Conservation (phyloP, 2,329 filamentous ascomycete species). For the Atkinsonella hypoxylon region DNA sequence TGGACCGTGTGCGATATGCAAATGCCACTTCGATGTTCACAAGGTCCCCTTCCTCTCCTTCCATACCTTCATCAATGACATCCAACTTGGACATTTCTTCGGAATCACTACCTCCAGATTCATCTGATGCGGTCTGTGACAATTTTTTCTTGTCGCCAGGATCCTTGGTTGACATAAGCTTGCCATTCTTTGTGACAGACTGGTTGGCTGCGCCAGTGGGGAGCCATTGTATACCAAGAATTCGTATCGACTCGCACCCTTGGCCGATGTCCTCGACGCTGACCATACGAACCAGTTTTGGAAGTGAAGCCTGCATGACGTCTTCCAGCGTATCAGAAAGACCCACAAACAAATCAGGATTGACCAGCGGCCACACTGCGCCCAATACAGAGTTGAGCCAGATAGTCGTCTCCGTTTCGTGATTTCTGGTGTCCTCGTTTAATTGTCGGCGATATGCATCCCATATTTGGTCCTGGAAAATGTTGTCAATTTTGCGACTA, state of each 20-base stretch:
- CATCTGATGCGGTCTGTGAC: not conserved
- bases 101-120: slow-evolving; percentile 10
- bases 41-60: slow-evolving; percentile 67
- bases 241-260: slow-evolving; percentile 57
- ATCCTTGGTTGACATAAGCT: slow-evolving; percentile 27
- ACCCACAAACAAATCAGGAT: slow-evolving; percentile 60
- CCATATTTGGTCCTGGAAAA: slow-evolving; percentile 62
- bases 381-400: slow-evolving; percentile 61
- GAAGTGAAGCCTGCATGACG: slow-evolving; percentile 67
- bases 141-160: slow-evolving; percentile 22
- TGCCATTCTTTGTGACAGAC: slow-evolving; percentile 46
- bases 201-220: slow-evolving; percentile 56
- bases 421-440: slow-evolving; percentile 26
- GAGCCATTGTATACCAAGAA: slow-evolving; percentile 61
- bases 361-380: slow-evolving; percentile 62
- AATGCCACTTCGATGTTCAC: slow-evolving; percentile 67
- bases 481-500: slow-evolving; percentile 44
- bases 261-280: slow-evolving; percentile 66
- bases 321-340: slow-evolving; percentile 63
- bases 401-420: slow-evolving; percentile 50
- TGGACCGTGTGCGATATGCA: slow-evolving; percentile 55
- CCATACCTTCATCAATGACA: slow-evolving; percentile 45
- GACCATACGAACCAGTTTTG: slow-evolving; percentile 59
- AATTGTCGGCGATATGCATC: slow-evolving; percentile 46
- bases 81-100: slow-evolving; percentile 20